Base-by-base conservation (phyloP, 108 stramenopile genomes). In the Cyclostephanos tholiformis region DNA sequence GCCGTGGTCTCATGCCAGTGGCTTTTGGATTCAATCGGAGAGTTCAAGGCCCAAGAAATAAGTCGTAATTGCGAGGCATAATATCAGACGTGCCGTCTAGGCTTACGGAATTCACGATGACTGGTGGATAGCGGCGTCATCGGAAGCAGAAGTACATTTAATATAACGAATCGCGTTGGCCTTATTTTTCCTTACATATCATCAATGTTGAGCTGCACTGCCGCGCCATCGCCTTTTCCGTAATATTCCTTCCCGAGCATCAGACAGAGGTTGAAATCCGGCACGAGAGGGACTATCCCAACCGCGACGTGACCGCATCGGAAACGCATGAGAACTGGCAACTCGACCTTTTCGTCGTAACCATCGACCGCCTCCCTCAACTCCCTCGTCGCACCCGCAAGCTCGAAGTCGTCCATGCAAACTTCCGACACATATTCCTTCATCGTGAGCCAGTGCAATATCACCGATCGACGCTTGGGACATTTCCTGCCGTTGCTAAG, bases 331-430 rank as follows among this genome's bases (percentile, higher is more conserved):
- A 95, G 69, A 7, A 92, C 56, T 12, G 90, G 89, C 0, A 92
- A 68, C 66, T 89, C 84, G 16, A 82, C 79, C 68, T 84, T 66
- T 6, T 84, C 81, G 51, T 94, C 85, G 82, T 94, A 92, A 2
- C 75, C 60, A 13, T 90, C 82, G 13, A 92, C 85, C 8, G 75
- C 72, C 22, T 82, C 66, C 58, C 87, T 82, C 23, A 95, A 72
- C 23, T 86, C 74, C 2, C 55, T 83, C 51, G 90, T 75, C 50
- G 86, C 84, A 13, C 65, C 46, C 5, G 89, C 83, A 69, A 95
- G 66, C 82, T 95, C 94, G 86, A 95, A 95, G 69, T 95, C 94
- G 69, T 95, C 91, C 57, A 83, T 80, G 63, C 91, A 91, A 0
- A 95, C 87, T 67, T 95, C 94, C 27, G 85, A 65, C 63, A 91